These are phyloP conservation scores for Paxillus rubicundulus DNA, from an alignment of 768 basidiomycete species.

Conservation along the genomic window DNA sequence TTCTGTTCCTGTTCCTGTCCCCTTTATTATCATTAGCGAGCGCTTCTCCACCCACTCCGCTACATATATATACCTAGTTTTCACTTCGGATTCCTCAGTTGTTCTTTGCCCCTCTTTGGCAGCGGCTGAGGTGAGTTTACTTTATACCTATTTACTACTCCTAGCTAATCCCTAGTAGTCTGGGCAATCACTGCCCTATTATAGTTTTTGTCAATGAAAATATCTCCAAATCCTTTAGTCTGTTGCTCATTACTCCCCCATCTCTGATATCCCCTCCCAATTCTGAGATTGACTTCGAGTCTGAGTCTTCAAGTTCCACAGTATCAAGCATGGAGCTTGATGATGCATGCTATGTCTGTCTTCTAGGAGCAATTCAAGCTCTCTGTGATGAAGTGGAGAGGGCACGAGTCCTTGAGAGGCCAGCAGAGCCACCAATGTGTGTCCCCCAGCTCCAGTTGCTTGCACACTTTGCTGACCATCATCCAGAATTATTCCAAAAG, in stretches of 20 bases:
- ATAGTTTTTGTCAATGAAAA: too few species aligned
- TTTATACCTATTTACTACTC: too few species aligned
- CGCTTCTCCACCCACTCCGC: too few species aligned
- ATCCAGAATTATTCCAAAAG: constrained; percentile 22
- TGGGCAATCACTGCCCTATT: too few species aligned
- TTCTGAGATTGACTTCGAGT: neutral
- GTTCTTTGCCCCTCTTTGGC: too few species aligned
- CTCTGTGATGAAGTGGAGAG: neutral
- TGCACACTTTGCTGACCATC: constrained; percentile 1
- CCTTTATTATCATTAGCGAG: too few species aligned
- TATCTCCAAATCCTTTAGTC: too few species aligned
- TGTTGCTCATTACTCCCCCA: neutral
- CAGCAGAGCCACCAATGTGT: neutral
- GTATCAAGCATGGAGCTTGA: neutral
- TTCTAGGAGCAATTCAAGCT: neutral
- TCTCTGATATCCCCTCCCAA: neutral
- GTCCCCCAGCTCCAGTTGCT: constrained; percentile 4
- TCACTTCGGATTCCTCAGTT: too few species aligned
- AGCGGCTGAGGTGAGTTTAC: too few species aligned
- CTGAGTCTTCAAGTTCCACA: neutral
- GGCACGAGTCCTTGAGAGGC: neutral
- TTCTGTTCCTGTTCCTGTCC: too few species aligned
- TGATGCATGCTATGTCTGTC: neutral
- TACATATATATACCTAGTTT: too few species aligned
- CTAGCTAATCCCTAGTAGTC: too few species aligned